Evolutionary conservation across 768 basidiomycete species (phyloP).

Genomic region (Boletellus sp.): DNA sequence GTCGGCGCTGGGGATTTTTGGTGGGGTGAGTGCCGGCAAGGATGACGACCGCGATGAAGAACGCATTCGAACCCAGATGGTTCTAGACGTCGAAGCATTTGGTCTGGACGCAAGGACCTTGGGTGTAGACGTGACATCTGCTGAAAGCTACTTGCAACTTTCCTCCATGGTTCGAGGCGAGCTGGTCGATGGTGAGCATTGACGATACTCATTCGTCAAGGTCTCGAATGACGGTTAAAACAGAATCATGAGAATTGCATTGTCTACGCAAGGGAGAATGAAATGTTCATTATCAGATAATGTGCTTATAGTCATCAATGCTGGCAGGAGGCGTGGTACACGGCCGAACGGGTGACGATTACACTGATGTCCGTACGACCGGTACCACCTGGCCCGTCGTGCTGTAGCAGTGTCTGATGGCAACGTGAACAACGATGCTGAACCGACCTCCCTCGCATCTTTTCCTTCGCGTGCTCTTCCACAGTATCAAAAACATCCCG

Average conservation of each 20-base stretch:
- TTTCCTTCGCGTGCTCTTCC: constrained; percentile 54
- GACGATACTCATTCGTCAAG: not conserved
- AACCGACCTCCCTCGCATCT: constrained; percentile 60
- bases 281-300: constrained; percentile 1
- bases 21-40: constrained; percentile 42
- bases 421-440: constrained; percentile 50
- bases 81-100: constrained; percentile 81
- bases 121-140: constrained; percentile 56
- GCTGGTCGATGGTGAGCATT: constrained; percentile 31
- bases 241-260: constrained; percentile 13
- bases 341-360: constrained; percentile 54
- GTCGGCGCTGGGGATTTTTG: constrained; percentile 75
- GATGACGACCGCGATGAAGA: constrained; percentile 83
- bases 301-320: constrained; percentile 15
- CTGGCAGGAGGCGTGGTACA: constrained; percentile 52
- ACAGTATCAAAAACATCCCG: constrained; percentile 79
- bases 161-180: constrained; percentile 56
- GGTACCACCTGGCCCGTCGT: constrained; percentile 17
- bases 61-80: constrained; percentile 77
- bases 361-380: constrained; percentile 28
- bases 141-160: constrained; percentile 51
- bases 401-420: constrained; percentile 40
- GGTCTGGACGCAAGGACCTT: constrained; percentile 70
- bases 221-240: not conserved
- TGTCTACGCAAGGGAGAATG: not conserved